These are phyloP conservation scores for Saccharomyces hybrid DNA, from an alignment of 1,139 yeast species.

Conservation along the genomic window DNA sequence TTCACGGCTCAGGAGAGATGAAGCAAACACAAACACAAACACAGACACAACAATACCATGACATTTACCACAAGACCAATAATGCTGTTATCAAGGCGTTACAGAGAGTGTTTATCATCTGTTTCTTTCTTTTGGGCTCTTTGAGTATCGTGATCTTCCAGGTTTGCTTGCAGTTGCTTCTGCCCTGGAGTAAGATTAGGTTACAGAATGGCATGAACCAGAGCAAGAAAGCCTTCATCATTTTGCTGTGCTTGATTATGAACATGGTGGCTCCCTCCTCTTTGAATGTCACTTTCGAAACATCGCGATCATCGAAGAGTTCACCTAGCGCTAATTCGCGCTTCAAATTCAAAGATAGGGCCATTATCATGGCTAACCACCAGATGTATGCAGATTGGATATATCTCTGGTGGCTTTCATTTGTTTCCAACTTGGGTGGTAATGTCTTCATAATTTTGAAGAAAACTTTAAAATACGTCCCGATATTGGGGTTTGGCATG, in stretches of 20 bases:
- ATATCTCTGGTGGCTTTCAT: slow-evolving; percentile 75
- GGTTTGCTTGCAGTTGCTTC: neutral
- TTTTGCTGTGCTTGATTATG: slow-evolving; percentile 19
- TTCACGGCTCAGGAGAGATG: neutral
- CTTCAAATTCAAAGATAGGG: neutral
- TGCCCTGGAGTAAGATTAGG: neutral
- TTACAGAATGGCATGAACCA: slow-evolving; percentile 15
- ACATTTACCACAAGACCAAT: neutral
- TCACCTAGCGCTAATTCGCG: slow-evolving; percentile 16
- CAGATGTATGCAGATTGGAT: slow-evolving; percentile 93
- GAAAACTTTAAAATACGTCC: slow-evolving; percentile 63
- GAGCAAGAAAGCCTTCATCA: slow-evolving; percentile 22
- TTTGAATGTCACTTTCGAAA: slow-evolving; percentile 21
- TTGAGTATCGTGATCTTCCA: neutral
- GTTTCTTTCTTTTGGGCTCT: neutral
- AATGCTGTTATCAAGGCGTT: neutral
- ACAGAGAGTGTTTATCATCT: neutral
- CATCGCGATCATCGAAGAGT: neutral
- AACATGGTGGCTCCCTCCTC: slow-evolving; percentile 21
- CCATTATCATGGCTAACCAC: slow-evolving; percentile 48
- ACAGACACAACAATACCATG: neutral
- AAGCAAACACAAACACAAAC: neutral
- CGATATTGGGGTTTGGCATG: slow-evolving; percentile 84
- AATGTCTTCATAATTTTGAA: slow-evolving; percentile 63
- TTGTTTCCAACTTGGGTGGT: slow-evolving; percentile 57